Evolutionary conservation across 1,284 basidiomycete species (phyloP).

Genomic region (Ustilago trichophora): DNA sequence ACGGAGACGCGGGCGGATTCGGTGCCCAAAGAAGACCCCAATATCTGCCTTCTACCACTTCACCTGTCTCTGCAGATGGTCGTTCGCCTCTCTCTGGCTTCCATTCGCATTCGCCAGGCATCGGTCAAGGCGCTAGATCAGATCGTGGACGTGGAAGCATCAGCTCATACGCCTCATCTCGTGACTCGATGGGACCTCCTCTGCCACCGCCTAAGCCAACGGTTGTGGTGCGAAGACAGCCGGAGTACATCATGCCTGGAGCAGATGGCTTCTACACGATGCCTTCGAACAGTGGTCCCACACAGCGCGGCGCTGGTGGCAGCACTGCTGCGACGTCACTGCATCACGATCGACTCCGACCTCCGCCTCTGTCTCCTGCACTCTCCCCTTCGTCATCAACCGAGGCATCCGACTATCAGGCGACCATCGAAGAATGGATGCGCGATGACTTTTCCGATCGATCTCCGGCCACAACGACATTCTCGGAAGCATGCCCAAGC

Average conservation of each 20-base stretch:
- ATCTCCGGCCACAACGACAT: conserved; percentile 19
- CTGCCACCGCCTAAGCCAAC: conserved; percentile 40
- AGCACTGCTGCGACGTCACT: not conserved
- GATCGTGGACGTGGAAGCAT: conserved; percentile 1
- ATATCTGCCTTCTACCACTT: not conserved
- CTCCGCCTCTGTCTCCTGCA: conserved; percentile 16
- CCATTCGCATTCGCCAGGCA: conserved; percentile 4
- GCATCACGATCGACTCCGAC: conserved; percentile 13
- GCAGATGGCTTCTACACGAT: conserved; percentile 52
- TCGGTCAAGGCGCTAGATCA: not conserved
- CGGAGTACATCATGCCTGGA: conserved; percentile 50
- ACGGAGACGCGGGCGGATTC: not conserved
- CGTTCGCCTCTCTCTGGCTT: conserved; percentile 1
- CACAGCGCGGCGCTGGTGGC: not conserved
- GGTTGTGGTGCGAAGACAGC: conserved; percentile 17
- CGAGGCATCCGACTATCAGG: conserved; percentile 20
- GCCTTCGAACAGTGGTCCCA: conserved; percentile 8
- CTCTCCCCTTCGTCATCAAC: conserved; percentile 16
- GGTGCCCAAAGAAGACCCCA: not conserved
- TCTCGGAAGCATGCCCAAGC: conserved; percentile 14
- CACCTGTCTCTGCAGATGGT: not conserved
- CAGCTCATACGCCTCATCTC: conserved; percentile 5
- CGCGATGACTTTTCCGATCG: conserved; percentile 18
- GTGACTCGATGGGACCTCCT: conserved; percentile 37
- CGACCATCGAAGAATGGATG: conserved; percentile 34